Conservation (phyloP, 257 asterid genomes). For the Solanum verrucosum region DNA sequence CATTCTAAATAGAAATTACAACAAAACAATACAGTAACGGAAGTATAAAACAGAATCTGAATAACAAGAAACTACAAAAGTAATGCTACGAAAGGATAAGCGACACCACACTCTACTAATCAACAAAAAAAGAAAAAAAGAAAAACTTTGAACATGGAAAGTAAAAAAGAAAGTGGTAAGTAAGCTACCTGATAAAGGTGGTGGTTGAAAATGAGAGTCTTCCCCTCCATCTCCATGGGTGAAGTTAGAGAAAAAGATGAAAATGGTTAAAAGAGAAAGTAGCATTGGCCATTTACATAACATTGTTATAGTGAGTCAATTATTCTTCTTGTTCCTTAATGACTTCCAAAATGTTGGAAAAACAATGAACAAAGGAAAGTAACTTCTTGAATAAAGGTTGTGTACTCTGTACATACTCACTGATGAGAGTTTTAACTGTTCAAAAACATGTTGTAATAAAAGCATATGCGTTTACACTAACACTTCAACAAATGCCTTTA, state of each 20-base stretch:
- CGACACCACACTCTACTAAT: neutral
- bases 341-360: neutral
- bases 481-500: neutral
- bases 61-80: neutral
- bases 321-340: neutral
- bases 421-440: neutral
- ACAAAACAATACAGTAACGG: neutral
- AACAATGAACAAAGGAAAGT: neutral
- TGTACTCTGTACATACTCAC: neutral
- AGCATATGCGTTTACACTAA: neutral
- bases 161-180: neutral
- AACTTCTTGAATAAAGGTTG: neutral
- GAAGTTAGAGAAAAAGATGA: conserved; percentile 11
- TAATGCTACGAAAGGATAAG: neutral
- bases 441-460: neutral
- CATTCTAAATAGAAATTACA: neutral
- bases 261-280: conserved; percentile 13
- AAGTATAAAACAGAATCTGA: neutral
- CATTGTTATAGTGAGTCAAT: conserved; percentile 15
- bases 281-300: conserved; percentile 9
- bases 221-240: conserved; percentile 14
- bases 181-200: conserved; percentile 44
- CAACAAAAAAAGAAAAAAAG: neutral
- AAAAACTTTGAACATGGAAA: neutral
- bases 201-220: conserved; percentile 10